These are phyloP conservation scores for Erythrobasidium hasegawianum DNA, from an alignment of 1,284 basidiomycete genomes.

Conservation along the genomic window DNA sequence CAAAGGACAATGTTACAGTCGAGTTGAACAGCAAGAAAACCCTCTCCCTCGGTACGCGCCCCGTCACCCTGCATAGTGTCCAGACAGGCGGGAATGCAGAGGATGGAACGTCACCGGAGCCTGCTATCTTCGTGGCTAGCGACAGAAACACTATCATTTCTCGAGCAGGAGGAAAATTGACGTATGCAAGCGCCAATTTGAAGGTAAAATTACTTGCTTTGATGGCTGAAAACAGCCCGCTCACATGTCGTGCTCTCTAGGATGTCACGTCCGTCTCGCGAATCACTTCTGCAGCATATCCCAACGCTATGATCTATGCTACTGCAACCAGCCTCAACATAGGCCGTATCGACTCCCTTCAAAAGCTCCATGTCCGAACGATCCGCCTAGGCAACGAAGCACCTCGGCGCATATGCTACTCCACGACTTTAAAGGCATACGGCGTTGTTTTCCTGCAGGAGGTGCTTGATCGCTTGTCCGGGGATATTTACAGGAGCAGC, in stretches of 20 bases:
- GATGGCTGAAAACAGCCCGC: not conserved
- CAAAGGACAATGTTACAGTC: conserved; percentile 43
- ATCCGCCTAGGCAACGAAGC: conserved; percentile 48
- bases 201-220: conserved; percentile 27
- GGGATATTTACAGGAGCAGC: conserved; percentile 17
- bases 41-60: conserved; percentile 64
- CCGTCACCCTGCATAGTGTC: conserved; percentile 58
- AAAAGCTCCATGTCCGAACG: conserved; percentile 47
- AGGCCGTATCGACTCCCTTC: conserved; percentile 44
- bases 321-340: conserved; percentile 37
- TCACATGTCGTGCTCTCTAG: conserved; percentile 7
- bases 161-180: conserved; percentile 43
- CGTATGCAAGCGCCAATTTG: conserved; percentile 45
- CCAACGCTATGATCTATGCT: conserved; percentile 2
- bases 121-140: conserved; percentile 45
- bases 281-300: conserved; percentile 6
- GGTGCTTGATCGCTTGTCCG: conserved; percentile 39
- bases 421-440: conserved; percentile 28
- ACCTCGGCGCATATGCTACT: conserved; percentile 46
- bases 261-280: conserved; percentile 39
- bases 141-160: conserved; percentile 47
- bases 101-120: conserved; percentile 3
- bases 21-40: conserved; percentile 53
- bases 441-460: conserved; percentile 40
- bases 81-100: conserved; percentile 36